Evolutionary conservation across 805 yeast genomes (phyloP).

Genomic region (Nakazawaea populi): DNA sequence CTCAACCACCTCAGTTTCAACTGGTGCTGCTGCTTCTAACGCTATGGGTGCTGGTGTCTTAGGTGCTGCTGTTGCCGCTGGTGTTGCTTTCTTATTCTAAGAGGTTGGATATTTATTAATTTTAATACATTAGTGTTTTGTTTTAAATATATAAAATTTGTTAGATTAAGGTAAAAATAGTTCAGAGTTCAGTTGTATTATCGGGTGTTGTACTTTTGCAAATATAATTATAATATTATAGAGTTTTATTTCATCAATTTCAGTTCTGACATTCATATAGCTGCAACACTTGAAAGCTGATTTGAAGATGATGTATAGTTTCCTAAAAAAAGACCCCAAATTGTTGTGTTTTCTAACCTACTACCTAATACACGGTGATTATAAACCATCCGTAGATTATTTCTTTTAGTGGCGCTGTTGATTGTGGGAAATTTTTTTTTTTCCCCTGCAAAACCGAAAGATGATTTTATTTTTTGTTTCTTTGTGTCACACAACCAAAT

Average conservation of each 20-base stretch:
- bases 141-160: constrained; percentile 5
- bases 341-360: too few relatives aligned
- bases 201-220: neutral
- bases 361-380: too few relatives aligned
- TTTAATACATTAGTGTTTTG: neutral
- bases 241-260: constrained; percentile 1
- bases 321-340: too few relatives aligned
- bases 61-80: constrained; percentile 85
- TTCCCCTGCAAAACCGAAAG: neutral
- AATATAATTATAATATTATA: constrained; percentile 5
- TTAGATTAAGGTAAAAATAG: constrained; percentile 1
- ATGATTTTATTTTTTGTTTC: too few relatives aligned
- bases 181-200: neutral
- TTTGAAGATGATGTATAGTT: too few relatives aligned
- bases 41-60: constrained; percentile 66
- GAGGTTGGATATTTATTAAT: constrained; percentile 9
- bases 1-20: constrained; percentile 35
- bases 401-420: neutral
- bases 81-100: constrained; percentile 43
- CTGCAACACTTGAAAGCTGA: too few relatives aligned
- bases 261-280: neutral
- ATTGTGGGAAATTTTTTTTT: too few relatives aligned
- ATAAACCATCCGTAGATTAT: neutral
- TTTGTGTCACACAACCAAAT: too few relatives aligned
- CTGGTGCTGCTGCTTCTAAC: constrained; percentile 47